phyloP scores from a whole-genome alignment of 371 early-diverging fungal genomes.

The Dinochytrium kinnereticum region DNA sequence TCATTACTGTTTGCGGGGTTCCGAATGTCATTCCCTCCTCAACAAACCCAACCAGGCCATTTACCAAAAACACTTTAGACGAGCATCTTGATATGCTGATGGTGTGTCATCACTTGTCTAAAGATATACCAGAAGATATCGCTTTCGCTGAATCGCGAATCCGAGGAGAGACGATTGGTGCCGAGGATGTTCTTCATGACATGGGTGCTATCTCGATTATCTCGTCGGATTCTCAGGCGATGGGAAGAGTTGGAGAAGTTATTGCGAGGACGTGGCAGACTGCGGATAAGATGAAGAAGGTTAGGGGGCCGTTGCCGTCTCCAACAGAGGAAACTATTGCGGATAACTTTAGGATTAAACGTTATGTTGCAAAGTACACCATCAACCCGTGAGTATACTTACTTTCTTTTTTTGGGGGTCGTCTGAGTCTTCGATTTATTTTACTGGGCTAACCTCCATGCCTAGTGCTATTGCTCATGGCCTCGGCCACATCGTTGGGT shows the following conservation, averaged over 20 bases:
- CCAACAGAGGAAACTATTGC: constrained; percentile 10
- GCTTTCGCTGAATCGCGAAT: constrained; percentile 95
- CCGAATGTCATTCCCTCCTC: constrained; percentile 86
- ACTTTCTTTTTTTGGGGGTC: constrained; percentile 4
- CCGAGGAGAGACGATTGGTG: constrained; percentile 93
- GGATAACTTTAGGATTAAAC: constrained; percentile 53
- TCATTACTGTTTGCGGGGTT: constrained; percentile 79
- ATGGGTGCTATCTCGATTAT: constrained; percentile 91
- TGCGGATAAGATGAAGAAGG: constrained; percentile 88
- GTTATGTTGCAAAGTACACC: constrained; percentile 95
- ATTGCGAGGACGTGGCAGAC: constrained; percentile 91
- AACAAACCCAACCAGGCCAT: constrained; percentile 93
- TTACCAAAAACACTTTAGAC: constrained; percentile 89
- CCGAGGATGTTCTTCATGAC: constrained; percentile 92
- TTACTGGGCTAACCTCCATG: not conserved
- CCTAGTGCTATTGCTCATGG: constrained; percentile 85
- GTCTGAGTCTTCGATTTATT: constrained; percentile 4
- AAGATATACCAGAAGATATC: constrained; percentile 91
- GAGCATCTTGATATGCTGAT: constrained; percentile 97
- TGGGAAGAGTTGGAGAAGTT: constrained; percentile 95
- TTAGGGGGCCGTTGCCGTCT: constrained; percentile 70
- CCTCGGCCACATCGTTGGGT: constrained; percentile 85
- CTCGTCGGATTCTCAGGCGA: constrained; percentile 89
- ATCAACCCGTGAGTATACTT: constrained; percentile 82
- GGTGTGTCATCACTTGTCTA: constrained; percentile 95